A percentile compares a stretch with the other conserved stretches of the same genome.
phyloP scores from a whole-genome alignment of 768 basidiomycete genomes.

The Pulveroboletus ravenelii region DNA sequence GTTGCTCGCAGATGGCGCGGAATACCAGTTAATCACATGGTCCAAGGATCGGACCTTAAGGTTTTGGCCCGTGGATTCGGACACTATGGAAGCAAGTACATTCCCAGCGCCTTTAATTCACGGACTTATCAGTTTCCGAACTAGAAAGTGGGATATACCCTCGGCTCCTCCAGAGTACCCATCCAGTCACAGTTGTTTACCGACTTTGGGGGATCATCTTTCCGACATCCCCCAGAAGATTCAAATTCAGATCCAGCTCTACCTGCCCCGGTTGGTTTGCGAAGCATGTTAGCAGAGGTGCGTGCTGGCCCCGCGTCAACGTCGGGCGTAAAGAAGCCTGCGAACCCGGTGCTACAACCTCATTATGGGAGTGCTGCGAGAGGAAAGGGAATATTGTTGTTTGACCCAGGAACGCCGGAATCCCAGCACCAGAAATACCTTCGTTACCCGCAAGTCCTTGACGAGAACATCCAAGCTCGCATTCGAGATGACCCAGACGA shows the following conservation, averaged over 20 bases:
- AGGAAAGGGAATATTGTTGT: conserved; percentile 23
- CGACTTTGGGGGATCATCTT: conserved; percentile 38
- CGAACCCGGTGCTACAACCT: conserved; percentile 30
- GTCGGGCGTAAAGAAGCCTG: conserved; percentile 13
- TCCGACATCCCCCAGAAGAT: conserved; percentile 49
- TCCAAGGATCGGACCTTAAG: conserved; percentile 88
- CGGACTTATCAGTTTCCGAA: conserved; percentile 6
- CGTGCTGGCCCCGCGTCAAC: conserved; percentile 45
- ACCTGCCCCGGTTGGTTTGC: conserved; percentile 64
- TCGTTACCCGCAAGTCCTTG: conserved; percentile 25
- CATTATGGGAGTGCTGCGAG: conserved; percentile 32
- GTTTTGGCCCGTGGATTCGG: conserved; percentile 81
- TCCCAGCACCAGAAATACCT: conserved; percentile 28
- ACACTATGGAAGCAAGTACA: conserved; percentile 57
- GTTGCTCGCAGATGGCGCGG: conserved; percentile 39
- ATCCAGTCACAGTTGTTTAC: conserved; percentile 22
- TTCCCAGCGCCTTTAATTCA: not conserved
- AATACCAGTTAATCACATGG: conserved; percentile 67
- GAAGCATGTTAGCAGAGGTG: conserved; percentile 67
- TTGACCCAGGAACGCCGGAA: conserved; percentile 34
- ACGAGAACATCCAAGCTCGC: conserved; percentile 11
- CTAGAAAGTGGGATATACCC: conserved; percentile 48
- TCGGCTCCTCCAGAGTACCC: conserved; percentile 24
- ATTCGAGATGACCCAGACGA: conserved; percentile 14
- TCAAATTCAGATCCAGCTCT: conserved; percentile 40